Evolutionary conservation across 192 early-diverging fungal species (phyloP), one percentile per base, ranked within the genome.

Genomic region (Backusella macrospora): DNA sequence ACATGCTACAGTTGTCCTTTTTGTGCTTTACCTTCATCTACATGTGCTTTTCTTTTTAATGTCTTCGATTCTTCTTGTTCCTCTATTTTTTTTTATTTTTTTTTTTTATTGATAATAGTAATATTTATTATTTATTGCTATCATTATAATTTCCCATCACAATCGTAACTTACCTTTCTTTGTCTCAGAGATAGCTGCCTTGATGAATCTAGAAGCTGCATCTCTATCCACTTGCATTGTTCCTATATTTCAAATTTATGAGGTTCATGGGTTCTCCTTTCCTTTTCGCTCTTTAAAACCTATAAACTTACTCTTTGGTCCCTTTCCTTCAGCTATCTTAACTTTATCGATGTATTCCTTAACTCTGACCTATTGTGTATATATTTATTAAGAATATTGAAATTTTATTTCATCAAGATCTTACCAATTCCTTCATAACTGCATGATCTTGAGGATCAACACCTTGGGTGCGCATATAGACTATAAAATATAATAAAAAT

Each of bases 321-420:
- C 75, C 43, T 66, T 73, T 68, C 72, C 72, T 71, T 73, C 66
- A 1, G 47, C 71, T 5, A 10, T 37, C 52, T 80, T 80, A 12
- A 80, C 73, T 64, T 80, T 80, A 23, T 62, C 55, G 14, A 80
- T 69, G 48, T 80, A 80, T 34, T 72, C n/a, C 16, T 70, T 55
- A 12, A 80, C 74, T 65, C 78, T 47, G 4, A 67, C 71, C 76
- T 78, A 62, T 44, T 2, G 0, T 63, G 26, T 23, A 37, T 34
- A 65, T 9, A 67, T 38, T 29, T 68, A 37, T 18, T 18, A 18
- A 14, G 29, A 3, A 40, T 26, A 21, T 66, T 37, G n/a, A 5
- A 23, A 16, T 6, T 7, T n/a, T 45, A 34, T 34, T 6, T 62
- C 2, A 1, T 45, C 43, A 21, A 3, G 38, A 5, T 29, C 77